Percentiles rank a stretch among this genome's conserved stretches.
phyloP scores from a whole-genome alignment of 495 filamentous ascomycete species.

The Amphirosellinia nigrospora region DNA sequence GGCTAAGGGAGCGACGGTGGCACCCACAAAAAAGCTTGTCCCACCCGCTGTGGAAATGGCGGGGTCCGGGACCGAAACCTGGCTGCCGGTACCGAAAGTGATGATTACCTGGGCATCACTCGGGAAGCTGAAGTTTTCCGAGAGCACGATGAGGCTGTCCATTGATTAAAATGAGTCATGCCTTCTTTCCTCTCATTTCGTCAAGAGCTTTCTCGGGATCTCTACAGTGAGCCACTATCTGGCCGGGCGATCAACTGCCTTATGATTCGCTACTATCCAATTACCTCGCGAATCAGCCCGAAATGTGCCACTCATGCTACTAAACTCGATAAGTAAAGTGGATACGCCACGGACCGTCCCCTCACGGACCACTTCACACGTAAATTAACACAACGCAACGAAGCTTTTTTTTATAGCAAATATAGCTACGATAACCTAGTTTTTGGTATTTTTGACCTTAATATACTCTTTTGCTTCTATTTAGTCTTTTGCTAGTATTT shows the following conservation, averaged over 20 bases:
- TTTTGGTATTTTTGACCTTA: no score
- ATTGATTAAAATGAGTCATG: background rate
- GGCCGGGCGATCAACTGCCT: background rate
- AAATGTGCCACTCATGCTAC: background rate
- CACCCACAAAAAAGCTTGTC: background rate
- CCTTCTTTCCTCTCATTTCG: background rate
- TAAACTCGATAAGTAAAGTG: background rate
- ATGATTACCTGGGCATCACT: no score
- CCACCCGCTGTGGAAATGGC: background rate
- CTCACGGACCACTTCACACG: no score
- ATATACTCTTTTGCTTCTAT: no score
- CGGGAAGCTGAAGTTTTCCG: background rate
- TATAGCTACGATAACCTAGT: no score
- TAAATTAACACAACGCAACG: no score
- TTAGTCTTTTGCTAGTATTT: no score
- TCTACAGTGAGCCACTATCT: background rate
- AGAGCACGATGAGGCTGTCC: background rate
- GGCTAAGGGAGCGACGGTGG: no score
- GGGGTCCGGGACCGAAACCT: slow-evolving; percentile 2
- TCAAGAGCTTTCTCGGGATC: no score
- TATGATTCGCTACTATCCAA: background rate
- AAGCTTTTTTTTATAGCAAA: no score
- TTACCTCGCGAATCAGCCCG: background rate
- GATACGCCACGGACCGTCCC: no score
- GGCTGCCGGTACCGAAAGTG: background rate